phyloP scores from a whole-genome alignment of 345 rosid genomes.

The Linum lewisii region DNA sequence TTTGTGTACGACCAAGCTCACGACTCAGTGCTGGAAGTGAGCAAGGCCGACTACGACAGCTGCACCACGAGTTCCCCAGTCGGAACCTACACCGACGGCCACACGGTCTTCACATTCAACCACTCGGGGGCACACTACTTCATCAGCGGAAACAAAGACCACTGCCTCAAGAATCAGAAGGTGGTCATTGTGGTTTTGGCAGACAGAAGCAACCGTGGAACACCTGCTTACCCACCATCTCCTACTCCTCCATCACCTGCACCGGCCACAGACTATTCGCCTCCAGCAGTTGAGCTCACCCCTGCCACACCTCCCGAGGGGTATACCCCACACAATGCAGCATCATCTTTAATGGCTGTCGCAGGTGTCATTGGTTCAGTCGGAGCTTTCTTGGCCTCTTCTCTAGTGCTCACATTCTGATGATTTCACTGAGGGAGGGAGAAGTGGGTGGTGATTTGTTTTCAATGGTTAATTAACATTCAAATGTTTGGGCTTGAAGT shows the following conservation, averaged over 20 bases:
- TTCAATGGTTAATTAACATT: neutral
- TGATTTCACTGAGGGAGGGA: neutral
- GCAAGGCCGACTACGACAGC: constrained; percentile 38
- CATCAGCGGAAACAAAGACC: constrained; percentile 68
- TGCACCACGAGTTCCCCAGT: constrained; percentile 40
- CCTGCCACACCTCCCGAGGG: constrained; percentile 49
- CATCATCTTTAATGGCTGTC: constrained; percentile 26
- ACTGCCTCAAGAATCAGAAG: constrained; percentile 65
- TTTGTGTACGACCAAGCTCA: constrained; percentile 41
- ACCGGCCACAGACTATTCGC: constrained; percentile 37
- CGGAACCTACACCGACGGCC: constrained; percentile 35
- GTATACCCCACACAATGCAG: constrained; percentile 18
- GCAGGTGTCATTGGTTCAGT: constrained; percentile 18
- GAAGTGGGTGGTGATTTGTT: too few species aligned
- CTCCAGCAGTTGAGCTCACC: constrained; percentile 33
- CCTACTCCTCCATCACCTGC: constrained; percentile 38
- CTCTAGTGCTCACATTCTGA: constrained; percentile 32
- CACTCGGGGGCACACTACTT: constrained; percentile 55
- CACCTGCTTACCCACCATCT: constrained; percentile 20
- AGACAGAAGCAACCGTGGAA: constrained; percentile 36
- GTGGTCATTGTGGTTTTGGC: constrained; percentile 51
- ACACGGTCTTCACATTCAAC: constrained; percentile 44
- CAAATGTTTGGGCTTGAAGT: neutral
- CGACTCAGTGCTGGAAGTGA: constrained; percentile 71
- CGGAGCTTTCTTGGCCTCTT: constrained; percentile 46